Percentiles rank a stretch among this genome's conserved stretches.
phyloP scores from a whole-genome alignment of 2,329 filamentous ascomycete species.

The Teratosphaeriaceae sp. region DNA sequence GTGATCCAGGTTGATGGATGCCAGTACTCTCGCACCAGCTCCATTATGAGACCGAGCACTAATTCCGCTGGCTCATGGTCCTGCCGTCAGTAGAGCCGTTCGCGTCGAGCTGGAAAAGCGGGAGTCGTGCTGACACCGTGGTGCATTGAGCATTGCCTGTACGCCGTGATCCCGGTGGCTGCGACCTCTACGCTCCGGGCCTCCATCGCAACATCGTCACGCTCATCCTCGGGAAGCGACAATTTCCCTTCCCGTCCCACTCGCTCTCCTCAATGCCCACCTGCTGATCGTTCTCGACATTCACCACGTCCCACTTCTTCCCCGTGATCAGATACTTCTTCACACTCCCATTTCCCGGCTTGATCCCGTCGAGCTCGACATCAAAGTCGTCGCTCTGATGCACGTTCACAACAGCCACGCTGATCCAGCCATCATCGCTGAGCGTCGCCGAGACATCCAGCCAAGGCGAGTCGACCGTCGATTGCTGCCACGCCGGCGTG shows the following conservation, averaged over 20 bases:
- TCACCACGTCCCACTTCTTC: slow-evolving; percentile 50
- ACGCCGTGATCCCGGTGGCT: no score
- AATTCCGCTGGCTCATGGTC: no score
- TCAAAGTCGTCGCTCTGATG: slow-evolving; percentile 53
- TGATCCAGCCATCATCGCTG: slow-evolving; percentile 54
- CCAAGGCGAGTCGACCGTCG: slow-evolving; percentile 62
- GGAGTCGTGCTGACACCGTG: no score
- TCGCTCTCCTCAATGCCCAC: slow-evolving; percentile 54
- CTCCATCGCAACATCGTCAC: slow-evolving; percentile 60
- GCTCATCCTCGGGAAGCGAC: slow-evolving; percentile 62
- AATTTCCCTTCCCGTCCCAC: slow-evolving; percentile 59
- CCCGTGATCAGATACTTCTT: slow-evolving; percentile 59
- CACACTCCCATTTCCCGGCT: slow-evolving; percentile 39
- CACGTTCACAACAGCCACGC: slow-evolving; percentile 67
- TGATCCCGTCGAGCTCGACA: slow-evolving; percentile 52
- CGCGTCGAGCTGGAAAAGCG: no score
- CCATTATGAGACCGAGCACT: no score
- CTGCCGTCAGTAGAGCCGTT: no score
- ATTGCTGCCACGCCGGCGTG: slow-evolving; percentile 57
- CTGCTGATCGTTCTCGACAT: slow-evolving; percentile 56
- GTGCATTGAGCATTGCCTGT: no score
- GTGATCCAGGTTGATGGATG: no score
- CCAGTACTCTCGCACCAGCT: no score
- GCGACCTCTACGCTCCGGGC: no score
- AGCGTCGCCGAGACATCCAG: slow-evolving; percentile 60